phyloP scores from a whole-genome alignment of 345 rosid genomes.

The Eucalyptus victrix region DNA sequence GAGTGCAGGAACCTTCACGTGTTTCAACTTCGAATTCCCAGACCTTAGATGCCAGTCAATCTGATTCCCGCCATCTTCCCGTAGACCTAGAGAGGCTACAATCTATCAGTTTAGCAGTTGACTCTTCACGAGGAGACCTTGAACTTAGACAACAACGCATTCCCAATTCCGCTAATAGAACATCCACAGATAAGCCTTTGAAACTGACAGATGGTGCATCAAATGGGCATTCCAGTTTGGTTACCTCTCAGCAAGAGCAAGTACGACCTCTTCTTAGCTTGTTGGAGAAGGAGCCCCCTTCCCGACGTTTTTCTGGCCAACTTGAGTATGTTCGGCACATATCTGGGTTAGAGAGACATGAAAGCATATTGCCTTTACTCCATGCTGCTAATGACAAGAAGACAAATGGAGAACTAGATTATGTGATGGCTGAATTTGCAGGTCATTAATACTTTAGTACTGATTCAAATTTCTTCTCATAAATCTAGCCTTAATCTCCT shows the following conservation, averaged over 20 bases:
- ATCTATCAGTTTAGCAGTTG: slow-evolving; percentile 40
- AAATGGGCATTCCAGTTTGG: slow-evolving; percentile 37
- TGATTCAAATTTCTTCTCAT: not conserved
- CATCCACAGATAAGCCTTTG: slow-evolving; percentile 65
- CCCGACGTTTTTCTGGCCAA: slow-evolving; percentile 78
- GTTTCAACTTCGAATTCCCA: slow-evolving; percentile 70
- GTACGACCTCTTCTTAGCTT: slow-evolving; percentile 96
- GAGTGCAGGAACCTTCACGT: slow-evolving; percentile 48
- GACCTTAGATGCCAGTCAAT: slow-evolving; percentile 49
- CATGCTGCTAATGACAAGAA: slow-evolving; percentile 87
- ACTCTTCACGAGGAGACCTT: slow-evolving; percentile 30
- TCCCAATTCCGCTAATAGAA: slow-evolving; percentile 35
- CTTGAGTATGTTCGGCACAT: slow-evolving; percentile 72
- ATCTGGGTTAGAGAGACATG: slow-evolving; percentile 87
- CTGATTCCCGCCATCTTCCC: slow-evolving; percentile 26
- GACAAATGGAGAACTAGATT: slow-evolving; percentile 84
- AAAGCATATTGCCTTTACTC: slow-evolving; percentile 75
- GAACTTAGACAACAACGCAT: slow-evolving; percentile 48
- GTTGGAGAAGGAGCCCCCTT: slow-evolving; percentile 97
- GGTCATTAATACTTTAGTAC: slow-evolving; percentile 25
- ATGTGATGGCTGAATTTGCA: slow-evolving; percentile 93
- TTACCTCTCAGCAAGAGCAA: slow-evolving; percentile 53
- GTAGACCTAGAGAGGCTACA: slow-evolving; percentile 56
- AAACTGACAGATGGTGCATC: slow-evolving; percentile 52
- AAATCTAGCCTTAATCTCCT: not conserved